Percentiles rank a stretch among this genome's conserved stretches.
These are phyloP conservation scores for Dovyalis caffra DNA, from an alignment of 345 rosid species.

Conservation along the genomic window DNA sequence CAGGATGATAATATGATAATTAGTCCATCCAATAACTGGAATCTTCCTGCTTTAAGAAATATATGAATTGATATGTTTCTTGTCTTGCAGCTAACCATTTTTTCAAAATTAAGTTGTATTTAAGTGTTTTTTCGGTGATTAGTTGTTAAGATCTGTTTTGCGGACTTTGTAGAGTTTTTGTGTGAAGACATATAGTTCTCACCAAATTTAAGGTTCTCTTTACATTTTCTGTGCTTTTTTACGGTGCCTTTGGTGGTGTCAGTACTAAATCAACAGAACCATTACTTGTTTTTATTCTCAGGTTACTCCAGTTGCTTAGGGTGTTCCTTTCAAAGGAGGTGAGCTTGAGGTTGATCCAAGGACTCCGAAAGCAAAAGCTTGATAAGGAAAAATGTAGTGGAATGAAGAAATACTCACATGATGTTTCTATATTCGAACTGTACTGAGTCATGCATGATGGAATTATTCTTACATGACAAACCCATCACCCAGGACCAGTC, in stretches of 20 bases:
- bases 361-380: constrained; percentile 23
- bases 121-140: background rate
- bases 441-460: constrained; percentile 48
- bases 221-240: background rate
- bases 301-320: constrained; percentile 7
- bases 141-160: background rate
- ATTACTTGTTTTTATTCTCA: constrained; percentile 14
- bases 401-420: constrained; percentile 28
- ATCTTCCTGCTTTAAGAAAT: constrained; percentile 12
- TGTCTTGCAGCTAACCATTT: constrained; percentile 4
- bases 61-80: constrained; percentile 6
- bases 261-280: constrained; percentile 4
- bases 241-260: constrained; percentile 3
- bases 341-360: constrained; percentile 29
- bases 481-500: constrained; percentile 32
- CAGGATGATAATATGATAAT: constrained; percentile 20
- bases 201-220: background rate
- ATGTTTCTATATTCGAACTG: constrained; percentile 34
- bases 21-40: constrained; percentile 10
- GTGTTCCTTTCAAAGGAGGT: constrained; percentile 10
- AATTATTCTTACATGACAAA: constrained; percentile 34
- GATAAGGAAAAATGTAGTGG: constrained; percentile 26
- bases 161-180: background rate
- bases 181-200: too few relatives aligned
- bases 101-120: background rate